phyloP scores from a whole-genome alignment of 495 filamentous ascomycete species.

The Tuber brumale region DNA sequence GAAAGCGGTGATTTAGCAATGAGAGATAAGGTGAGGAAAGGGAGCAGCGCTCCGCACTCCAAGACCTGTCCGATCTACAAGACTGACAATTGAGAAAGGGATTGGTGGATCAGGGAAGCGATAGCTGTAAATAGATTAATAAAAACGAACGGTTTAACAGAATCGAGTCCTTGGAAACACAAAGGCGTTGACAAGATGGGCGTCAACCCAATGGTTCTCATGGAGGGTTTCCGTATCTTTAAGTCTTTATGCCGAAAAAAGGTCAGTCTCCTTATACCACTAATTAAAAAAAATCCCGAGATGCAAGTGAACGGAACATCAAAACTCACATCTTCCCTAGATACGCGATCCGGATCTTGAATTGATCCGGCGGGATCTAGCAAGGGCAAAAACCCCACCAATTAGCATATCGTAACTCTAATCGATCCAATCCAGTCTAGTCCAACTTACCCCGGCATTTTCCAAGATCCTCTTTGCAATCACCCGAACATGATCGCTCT shows the following conservation, averaged over 20 bases:
- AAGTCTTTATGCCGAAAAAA: conserved; percentile 42
- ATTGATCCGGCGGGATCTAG: neutral
- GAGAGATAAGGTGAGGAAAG: neutral
- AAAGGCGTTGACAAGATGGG: conserved; percentile 71
- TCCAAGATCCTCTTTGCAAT: conserved; percentile 59
- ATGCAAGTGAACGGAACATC: conserved; percentile 3
- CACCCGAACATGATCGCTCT: conserved; percentile 56
- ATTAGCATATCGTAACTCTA: neutral
- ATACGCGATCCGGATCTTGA: conserved; percentile 59
- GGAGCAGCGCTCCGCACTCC: neutral
- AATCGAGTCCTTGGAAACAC: conserved; percentile 54
- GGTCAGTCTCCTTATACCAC: neutral
- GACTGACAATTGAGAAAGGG: neutral
- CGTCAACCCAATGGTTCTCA: conserved; percentile 68
- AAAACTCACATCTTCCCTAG: conserved; percentile 57
- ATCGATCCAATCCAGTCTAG: neutral
- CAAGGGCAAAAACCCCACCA: neutral
- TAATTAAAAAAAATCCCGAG: neutral
- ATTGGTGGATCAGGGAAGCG: neutral
- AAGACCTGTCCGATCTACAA: neutral
- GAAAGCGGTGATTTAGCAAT: neutral
- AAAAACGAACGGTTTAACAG: neutral
- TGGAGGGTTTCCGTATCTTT: conserved; percentile 58
- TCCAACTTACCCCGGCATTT: conserved; percentile 54
- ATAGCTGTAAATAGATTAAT: conserved; percentile 5